Evolutionary conservation across 2,329 filamentous ascomycete species (phyloP), one percentile per base, ranked within the genome.

Genomic region (Tolypocladium pustulatum): DNA sequence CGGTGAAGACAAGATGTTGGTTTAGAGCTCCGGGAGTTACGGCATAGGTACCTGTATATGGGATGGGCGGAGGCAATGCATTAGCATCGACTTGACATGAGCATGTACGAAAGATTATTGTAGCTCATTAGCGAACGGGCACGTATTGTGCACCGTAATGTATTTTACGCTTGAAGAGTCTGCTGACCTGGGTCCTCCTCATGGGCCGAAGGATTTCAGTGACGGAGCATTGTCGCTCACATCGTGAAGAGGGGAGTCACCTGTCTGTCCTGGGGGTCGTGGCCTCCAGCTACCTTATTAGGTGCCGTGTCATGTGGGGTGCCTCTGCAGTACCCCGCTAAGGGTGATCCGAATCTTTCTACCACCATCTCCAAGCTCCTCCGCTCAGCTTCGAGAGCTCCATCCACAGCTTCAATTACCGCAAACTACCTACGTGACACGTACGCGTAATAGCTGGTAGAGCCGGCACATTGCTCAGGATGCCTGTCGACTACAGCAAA

Each of bases 401-500:
- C 25, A 25, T 4, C 20, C 46, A 51, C 43, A 49, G 43, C 25
- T 30, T 22, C 27, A 52, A 32, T 12, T 34, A 8, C 30, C 8
- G 32, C 20, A 34, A 7, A 22, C 49, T 13, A 8, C 20, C 27
- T 34, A 32, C 27, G 10, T 3, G 20, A 5, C 30, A 22, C 10
- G 5, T 22, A n/a, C 30, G 20, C 30, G 13, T 13, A 25, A 8
- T 8, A 36, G 30, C 49, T 36, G 20, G 30, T 6, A 52, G 49
- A 34, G 20, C 49, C 49, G 12, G 7, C 7, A 49, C 22, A 25
- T 49, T n/a, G 43, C 54, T 58, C 61, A 66, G 58, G 59, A 81
- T 81, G 79, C 78, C 79, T 59, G 73, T 82, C 55, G 78, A 82
- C 61, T 82, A 88, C 72, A 88, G 84, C 74, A 89, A 88, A 77